These are phyloP conservation scores for Alternaria ethzedia DNA, from an alignment of 2,329 filamentous ascomycete genomes.

Conservation along the genomic window DNA sequence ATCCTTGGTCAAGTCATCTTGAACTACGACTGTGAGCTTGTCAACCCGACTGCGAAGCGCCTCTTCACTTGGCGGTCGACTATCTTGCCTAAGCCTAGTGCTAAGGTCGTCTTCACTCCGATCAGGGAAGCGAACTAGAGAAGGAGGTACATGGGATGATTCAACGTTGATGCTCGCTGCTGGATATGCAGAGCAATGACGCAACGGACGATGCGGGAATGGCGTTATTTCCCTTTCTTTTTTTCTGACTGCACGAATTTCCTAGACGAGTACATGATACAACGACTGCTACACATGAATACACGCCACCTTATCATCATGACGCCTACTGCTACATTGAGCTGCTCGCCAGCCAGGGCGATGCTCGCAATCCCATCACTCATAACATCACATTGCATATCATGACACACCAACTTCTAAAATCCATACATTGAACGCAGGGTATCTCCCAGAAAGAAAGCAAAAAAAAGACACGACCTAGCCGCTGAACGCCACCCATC, in stretches of 20 bases:
- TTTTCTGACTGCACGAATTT: neutral
- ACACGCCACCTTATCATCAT: neutral
- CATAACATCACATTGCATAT: neutral
- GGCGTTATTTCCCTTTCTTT: neutral
- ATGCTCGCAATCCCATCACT: neutral
- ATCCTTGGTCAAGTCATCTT: conserved; percentile 19
- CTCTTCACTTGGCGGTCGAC: conserved; percentile 21
- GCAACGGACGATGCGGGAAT: neutral
- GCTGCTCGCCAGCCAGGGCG: neutral
- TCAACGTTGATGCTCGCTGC: neutral
- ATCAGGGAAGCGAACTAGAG: neutral
- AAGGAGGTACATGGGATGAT: neutral
- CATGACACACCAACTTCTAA: neutral
- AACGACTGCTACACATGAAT: neutral
- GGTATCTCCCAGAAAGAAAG: neutral
- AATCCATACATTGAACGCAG: neutral
- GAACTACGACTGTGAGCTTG: conserved; percentile 25
- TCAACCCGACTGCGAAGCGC: conserved; percentile 9
- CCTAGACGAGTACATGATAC: neutral
- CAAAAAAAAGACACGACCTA: neutral
- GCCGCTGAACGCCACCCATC: neutral
- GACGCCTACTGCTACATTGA: neutral
- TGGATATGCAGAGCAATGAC: neutral
- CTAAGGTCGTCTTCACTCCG: conserved; percentile 16
- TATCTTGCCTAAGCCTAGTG: conserved; percentile 17